phyloP scores from a whole-genome alignment of 352 stramenopile genomes.

The Phytophthora syringae region DNA sequence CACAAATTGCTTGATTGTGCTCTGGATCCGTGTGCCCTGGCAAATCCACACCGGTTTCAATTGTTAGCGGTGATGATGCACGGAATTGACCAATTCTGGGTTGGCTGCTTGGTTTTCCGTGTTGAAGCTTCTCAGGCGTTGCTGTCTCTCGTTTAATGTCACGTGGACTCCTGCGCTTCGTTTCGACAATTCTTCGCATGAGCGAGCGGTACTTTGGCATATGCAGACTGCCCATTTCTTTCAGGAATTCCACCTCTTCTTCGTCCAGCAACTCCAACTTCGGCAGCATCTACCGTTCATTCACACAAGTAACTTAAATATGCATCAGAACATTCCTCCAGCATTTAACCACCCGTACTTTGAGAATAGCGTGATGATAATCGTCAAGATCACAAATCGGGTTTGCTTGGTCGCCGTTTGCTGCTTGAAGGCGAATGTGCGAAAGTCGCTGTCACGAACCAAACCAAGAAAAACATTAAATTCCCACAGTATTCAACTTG shows the following conservation, averaged over 20 bases:
- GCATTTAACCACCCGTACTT: slow-evolving; percentile 29
- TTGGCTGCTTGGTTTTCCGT: slow-evolving; percentile 5
- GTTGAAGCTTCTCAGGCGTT: not conserved
- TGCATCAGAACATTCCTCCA: not conserved
- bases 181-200: slow-evolving; percentile 42
- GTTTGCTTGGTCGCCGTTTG: slow-evolving; percentile 62
- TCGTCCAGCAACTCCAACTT: slow-evolving; percentile 65
- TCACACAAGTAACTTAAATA: not conserved
- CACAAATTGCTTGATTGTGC: not conserved
- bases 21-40: not conserved
- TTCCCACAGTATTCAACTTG: not conserved
- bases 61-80: not conserved
- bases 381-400: slow-evolving; percentile 67
- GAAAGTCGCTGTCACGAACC: slow-evolving; percentile 43
- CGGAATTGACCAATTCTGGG: not conserved
- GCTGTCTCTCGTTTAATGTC: not conserved
- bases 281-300: slow-evolving; percentile 52
- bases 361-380: slow-evolving; percentile 57
- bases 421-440: slow-evolving; percentile 67
- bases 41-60: not conserved
- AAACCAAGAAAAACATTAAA: slow-evolving; percentile 4
- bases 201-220: slow-evolving; percentile 77
- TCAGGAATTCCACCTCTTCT: slow-evolving; percentile 69
- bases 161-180: slow-evolving; percentile 25
- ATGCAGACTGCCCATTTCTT: slow-evolving; percentile 57